Evolutionary conservation across 1,139 yeast genomes (phyloP), one percentile per base, ranked within the genome.

Genomic region (Debaryomycetaceae sp.): DNA sequence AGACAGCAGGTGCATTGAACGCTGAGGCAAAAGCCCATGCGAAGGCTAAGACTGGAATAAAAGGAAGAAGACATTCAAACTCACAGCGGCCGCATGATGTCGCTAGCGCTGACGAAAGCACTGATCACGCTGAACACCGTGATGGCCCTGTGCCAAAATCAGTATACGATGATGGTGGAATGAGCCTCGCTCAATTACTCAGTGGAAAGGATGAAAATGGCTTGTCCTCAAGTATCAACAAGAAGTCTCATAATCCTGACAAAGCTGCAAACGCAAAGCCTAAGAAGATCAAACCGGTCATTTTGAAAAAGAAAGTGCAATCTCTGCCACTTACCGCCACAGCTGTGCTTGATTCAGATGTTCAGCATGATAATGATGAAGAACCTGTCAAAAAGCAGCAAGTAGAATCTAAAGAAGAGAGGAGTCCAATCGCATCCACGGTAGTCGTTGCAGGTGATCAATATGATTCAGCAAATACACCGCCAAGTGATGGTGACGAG

Each of bases 131-230:
- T 11, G 11, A 27, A 27, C 8, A 27, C 31, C 20, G 20, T 17
- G 11, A 27, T 11, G 4, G 11, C 29, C 56, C 62, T 1, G 50
- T 59, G 5, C 54, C 57, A 5, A 42, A 45, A 11, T 51, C 56
- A 37, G 45, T 36, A 20, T 41, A 44, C 14, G 44, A 56, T 38
- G 66, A 62, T 22, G 52, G 57, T 6, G 63, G 65, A 1, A 56
- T 62, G 47, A 72, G 76, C 47, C 62, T 71, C 44, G 78, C 78
- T 0, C 71, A 71, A 42, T 50, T 72, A 20, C 62, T 73, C 42
- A 67, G 75, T 39, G 27, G 40, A 37, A 58, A 51, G 36, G 55
- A 56, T 39, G 55, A 63, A 5, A 55, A 57, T n/a, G 49, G 49
- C n/a, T 45, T 29, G 14, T 27, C 39, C 14, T 48, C 58, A 9